A percentile compares a stretch with the other conserved stretches of the same genome.
Evolutionary conservation across 2,329 filamentous ascomycete genomes (phyloP).

Genomic region (Diplodia intermedia): DNA sequence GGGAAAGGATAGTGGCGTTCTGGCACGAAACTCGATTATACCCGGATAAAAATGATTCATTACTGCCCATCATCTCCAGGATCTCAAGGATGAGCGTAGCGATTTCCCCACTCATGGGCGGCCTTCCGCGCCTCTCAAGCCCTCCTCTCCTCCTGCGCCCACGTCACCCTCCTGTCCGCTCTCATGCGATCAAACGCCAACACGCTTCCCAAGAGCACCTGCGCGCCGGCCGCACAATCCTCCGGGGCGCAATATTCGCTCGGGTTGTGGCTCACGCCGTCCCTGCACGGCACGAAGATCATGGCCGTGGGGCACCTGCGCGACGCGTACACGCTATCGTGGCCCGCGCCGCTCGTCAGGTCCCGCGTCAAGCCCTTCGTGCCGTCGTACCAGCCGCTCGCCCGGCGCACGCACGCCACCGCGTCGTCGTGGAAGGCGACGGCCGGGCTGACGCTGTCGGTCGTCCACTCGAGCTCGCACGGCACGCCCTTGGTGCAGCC

Average conservation of each 20-base stretch:
- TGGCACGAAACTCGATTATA: conserved; percentile 11
- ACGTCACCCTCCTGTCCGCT: conserved; percentile 41
- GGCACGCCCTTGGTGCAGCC: conserved; percentile 56
- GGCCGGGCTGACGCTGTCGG: conserved; percentile 68
- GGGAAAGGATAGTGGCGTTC: conserved; percentile 2
- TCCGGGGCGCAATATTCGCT: conserved; percentile 46
- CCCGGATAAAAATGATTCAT: conserved; percentile 2
- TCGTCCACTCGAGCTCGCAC: conserved; percentile 63
- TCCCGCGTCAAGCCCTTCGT: conserved; percentile 65
- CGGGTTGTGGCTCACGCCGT: conserved; percentile 51
- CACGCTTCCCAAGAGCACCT: conserved; percentile 46
- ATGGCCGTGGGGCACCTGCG: conserved; percentile 54
- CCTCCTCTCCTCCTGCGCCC: conserved; percentile 34
- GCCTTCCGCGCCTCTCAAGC: conserved; percentile 27
- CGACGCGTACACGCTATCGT: conserved; percentile 60
- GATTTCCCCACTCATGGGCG: too few species aligned
- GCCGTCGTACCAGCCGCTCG: conserved; percentile 59
- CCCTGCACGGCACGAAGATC: conserved; percentile 49
- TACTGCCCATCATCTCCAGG: background rate
- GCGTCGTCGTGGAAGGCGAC: conserved; percentile 72
- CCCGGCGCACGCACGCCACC: conserved; percentile 67
- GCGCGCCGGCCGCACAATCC: conserved; percentile 49
- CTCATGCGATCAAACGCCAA: conserved; percentile 57
- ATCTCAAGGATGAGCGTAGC: background rate
- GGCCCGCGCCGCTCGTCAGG: conserved; percentile 70